Conservation (phyloP, 345 rosid genomes). For the Boechera stricta region DNA sequence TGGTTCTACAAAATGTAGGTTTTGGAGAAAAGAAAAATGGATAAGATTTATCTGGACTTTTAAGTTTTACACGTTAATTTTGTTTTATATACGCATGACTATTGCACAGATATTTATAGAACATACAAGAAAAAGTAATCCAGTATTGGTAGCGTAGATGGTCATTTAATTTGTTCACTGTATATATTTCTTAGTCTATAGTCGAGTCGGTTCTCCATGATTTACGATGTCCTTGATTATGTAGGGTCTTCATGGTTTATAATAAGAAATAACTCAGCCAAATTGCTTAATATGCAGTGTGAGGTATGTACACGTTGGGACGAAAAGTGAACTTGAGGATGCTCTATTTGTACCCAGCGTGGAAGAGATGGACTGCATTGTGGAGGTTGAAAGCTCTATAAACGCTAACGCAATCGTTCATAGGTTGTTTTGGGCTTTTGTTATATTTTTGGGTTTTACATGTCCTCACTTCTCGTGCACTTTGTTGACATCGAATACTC, state of each 20-base stretch:
- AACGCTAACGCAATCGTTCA: conserved; percentile 71
- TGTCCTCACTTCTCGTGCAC: conserved; percentile 16
- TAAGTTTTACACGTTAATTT: conserved; percentile 1
- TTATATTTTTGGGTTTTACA: conserved; percentile 1
- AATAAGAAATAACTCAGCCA: conserved; percentile 20
- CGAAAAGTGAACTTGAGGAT: conserved; percentile 75
- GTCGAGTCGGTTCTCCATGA: conserved; percentile 12
- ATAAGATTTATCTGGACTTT: not conserved
- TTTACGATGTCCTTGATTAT: not conserved
- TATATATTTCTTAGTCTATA: conserved; percentile 10
- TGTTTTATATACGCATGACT: conserved; percentile 1
- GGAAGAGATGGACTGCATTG: conserved; percentile 61
- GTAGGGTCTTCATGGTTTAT: conserved; percentile 13
- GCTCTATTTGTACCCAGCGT: conserved; percentile 57
- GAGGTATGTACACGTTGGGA: conserved; percentile 69
- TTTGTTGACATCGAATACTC: conserved; percentile 48
- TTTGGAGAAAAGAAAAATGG: conserved; percentile 3
- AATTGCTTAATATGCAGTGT: conserved; percentile 57
- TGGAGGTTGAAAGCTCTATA: conserved; percentile 91
- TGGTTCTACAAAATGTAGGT: conserved; percentile 25
- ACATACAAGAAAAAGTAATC: not conserved
- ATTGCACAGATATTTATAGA: not conserved
- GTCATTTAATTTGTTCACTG: conserved; percentile 17
- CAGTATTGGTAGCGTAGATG: conserved; percentile 15
- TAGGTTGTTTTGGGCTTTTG: conserved; percentile 60